A percentile compares a stretch with the other conserved stretches of the same genome.
Evolutionary conservation across 2,329 filamentous ascomycete species (phyloP).

Genomic region (Aspergillus candidus): DNA sequence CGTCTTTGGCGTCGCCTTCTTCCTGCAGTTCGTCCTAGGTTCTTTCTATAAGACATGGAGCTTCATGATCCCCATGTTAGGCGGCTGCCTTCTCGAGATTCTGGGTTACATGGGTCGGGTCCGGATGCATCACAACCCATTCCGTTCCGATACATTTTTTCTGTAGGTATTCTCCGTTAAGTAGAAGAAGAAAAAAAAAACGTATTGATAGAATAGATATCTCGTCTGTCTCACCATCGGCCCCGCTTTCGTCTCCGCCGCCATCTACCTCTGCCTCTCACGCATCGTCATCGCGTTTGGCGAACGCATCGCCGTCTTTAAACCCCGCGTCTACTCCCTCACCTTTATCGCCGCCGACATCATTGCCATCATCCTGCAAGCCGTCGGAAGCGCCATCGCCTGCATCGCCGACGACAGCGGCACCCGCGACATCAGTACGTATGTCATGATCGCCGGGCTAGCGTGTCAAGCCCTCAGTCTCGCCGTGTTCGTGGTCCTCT

Average conservation of each 20-base stretch:
- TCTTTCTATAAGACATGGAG: slow-evolving; percentile 44
- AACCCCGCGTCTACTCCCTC: slow-evolving; percentile 27
- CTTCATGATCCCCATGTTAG: slow-evolving; percentile 50
- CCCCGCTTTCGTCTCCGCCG: slow-evolving; percentile 59
- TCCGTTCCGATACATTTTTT: slow-evolving; percentile 38
- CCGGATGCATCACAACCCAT: slow-evolving; percentile 48
- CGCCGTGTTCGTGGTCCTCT: slow-evolving; percentile 48
- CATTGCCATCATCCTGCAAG: slow-evolving; percentile 56
- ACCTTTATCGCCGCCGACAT: slow-evolving; percentile 60
- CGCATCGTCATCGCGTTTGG: slow-evolving; percentile 31
- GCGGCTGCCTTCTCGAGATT: slow-evolving; percentile 52
- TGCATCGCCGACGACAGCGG: slow-evolving; percentile 3
- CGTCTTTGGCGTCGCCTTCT: slow-evolving; percentile 45
- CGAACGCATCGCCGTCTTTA: slow-evolving; percentile 27
- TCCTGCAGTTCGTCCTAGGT: slow-evolving; percentile 38
- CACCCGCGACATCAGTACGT: slow-evolving; percentile 39
- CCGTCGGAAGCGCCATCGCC: slow-evolving; percentile 38
- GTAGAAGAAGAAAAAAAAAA: background rate
- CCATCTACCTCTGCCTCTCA: slow-evolving; percentile 53
- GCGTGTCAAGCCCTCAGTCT: slow-evolving; percentile 56
- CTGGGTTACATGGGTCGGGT: slow-evolving; percentile 57
- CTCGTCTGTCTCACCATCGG: slow-evolving; percentile 58
- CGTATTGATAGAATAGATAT: slow-evolving; percentile 41
- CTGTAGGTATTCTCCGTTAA: slow-evolving; percentile 22
- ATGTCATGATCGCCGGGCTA: slow-evolving; percentile 62